Evolutionary conservation across 192 early-diverging fungal genomes (phyloP).

Genomic region (Entomortierella lignicola): DNA sequence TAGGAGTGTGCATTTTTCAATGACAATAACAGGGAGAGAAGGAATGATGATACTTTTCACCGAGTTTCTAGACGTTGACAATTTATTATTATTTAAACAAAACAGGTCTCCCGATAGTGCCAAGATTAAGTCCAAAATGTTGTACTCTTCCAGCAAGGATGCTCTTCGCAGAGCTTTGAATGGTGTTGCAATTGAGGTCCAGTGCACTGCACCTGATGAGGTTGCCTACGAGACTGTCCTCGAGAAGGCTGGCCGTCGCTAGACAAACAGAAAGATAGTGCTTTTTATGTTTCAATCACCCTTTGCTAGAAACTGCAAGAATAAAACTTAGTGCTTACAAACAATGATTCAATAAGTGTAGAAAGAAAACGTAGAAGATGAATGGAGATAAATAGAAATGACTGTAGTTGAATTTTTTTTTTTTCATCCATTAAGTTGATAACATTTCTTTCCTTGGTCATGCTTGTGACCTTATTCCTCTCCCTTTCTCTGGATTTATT

Average conservation of each 20-base stretch:
- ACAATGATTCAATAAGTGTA: no score
- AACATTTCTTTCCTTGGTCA: no score
- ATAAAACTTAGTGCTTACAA: no score
- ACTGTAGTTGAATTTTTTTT: no score
- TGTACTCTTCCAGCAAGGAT: constrained; percentile 89
- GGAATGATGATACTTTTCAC: no score
- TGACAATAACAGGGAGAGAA: background rate
- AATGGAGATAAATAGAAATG: no score
- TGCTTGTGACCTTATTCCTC: no score
- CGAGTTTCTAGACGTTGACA: constrained; percentile 1
- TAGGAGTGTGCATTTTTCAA: no score
- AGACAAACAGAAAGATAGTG: background rate
- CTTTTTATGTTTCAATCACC: background rate
- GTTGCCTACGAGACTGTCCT: constrained; percentile 76
- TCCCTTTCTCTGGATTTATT: background rate
- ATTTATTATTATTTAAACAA: background rate
- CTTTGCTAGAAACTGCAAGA: no score
- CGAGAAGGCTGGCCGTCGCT: constrained; percentile 64
- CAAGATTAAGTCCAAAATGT: constrained; percentile 86
- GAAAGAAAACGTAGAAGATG: no score
- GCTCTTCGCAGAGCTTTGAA: constrained; percentile 78
- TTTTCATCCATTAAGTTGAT: no score
- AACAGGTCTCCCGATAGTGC: constrained; percentile 83
- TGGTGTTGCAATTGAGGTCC: constrained; percentile 81
- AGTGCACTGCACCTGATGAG: constrained; percentile 87